Conservation (phyloP, 805 yeast genomes). For the Candida krabiensis region DNA sequence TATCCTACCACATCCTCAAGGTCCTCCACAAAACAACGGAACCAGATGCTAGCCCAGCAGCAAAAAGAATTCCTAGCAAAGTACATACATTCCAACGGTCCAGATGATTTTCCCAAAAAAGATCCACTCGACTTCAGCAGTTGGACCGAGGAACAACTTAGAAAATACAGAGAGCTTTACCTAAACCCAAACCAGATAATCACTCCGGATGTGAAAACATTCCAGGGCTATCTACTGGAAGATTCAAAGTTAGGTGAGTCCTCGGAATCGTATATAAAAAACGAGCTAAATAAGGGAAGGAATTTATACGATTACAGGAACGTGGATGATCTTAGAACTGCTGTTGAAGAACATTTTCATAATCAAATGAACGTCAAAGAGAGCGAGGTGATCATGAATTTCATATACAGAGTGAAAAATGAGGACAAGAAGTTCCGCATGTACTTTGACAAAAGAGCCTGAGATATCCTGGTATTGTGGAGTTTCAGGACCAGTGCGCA, state of each 20-base stretch:
- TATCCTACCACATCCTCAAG: constrained; percentile 27
- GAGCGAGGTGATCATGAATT: constrained; percentile 83
- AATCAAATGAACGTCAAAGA: constrained; percentile 60
- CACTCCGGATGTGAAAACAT: constrained; percentile 61
- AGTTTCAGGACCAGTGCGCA: too few relatives aligned
- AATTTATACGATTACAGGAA: constrained; percentile 33
- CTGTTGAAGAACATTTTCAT: constrained; percentile 57
- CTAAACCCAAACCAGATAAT: constrained; percentile 35
- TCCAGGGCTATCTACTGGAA: constrained; percentile 68
- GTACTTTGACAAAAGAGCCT: constrained; percentile 33
- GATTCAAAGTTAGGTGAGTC: constrained; percentile 68
- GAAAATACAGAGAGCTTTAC: constrained; percentile 64
- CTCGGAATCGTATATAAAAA: constrained; percentile 42
- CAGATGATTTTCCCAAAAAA: constrained; percentile 48
- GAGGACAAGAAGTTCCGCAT: constrained; percentile 46
- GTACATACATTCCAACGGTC: constrained; percentile 75
- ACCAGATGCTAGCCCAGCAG: constrained; percentile 63
- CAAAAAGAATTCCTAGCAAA: constrained; percentile 67
- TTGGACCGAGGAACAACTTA: constrained; percentile 60
- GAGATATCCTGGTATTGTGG: too few relatives aligned
- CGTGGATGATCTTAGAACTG: constrained; percentile 26
- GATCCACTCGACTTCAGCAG: constrained; percentile 71
- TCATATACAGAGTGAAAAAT: constrained; percentile 80
- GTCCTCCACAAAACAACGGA: constrained; percentile 57
- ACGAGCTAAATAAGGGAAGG: constrained; percentile 27